These are phyloP conservation scores for Flaveria trinervia DNA, from an alignment of 129 eudicot genomes.

Conservation along the genomic window DNA sequence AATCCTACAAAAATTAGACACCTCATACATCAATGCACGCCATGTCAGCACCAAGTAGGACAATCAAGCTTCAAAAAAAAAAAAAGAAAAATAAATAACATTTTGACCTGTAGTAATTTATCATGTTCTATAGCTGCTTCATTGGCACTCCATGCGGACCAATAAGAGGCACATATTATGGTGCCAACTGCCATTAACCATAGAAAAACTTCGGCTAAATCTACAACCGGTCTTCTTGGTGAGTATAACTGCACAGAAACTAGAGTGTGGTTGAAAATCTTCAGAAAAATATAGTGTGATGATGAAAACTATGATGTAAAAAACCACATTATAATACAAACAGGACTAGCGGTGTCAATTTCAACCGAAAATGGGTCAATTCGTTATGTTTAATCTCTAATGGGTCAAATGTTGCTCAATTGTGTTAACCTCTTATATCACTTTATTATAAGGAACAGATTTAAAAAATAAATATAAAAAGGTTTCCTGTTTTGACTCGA, in stretches of 20 bases:
- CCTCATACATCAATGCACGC: slow-evolving; percentile 19
- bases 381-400: background rate
- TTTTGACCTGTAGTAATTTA: slow-evolving; percentile 61
- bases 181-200: slow-evolving; percentile 92
- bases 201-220: slow-evolving; percentile 85
- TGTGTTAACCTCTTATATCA: background rate
- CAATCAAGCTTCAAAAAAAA: background rate
- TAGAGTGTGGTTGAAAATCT: slow-evolving; percentile 32
- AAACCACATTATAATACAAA: background rate
- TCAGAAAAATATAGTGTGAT: slow-evolving; percentile 21
- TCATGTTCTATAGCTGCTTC: slow-evolving; percentile 83
- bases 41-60: slow-evolving; percentile 14
- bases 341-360: background rate
- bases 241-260: slow-evolving; percentile 92
- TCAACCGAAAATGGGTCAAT: background rate
- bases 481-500: background rate
- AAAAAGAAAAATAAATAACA: background rate
- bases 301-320: slow-evolving; percentile 18
- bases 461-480: background rate
- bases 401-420: background rate
- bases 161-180: slow-evolving; percentile 76
- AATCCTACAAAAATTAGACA: slow-evolving; percentile 57
- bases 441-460: background rate
- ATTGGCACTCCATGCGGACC: slow-evolving; percentile 91
- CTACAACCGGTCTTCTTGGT: slow-evolving; percentile 75